A percentile compares a stretch with the other conserved stretches of the same genome.
Evolutionary conservation across 2,329 filamentous ascomycete species (phyloP).

Genomic region (Fusarium hainanense): DNA sequence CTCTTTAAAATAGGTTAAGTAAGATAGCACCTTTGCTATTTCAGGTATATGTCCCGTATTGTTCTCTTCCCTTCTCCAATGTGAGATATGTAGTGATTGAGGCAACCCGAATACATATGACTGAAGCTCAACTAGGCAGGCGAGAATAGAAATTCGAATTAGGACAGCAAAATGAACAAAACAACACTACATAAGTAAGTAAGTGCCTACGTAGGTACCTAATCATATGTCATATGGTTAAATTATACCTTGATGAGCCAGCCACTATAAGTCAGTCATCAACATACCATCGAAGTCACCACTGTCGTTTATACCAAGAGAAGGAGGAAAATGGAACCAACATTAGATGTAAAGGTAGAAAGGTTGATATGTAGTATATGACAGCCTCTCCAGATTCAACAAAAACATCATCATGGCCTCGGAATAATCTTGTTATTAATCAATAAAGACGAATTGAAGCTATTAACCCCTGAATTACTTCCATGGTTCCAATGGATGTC

Average conservation of each 20-base stretch:
- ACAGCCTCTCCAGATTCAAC: no score
- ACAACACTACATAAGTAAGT: no score
- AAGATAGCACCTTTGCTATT: background rate
- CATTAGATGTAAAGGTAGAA: background rate
- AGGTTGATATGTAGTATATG: background rate
- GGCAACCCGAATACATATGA: no score
- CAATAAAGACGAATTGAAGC: background rate
- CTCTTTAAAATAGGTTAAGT: background rate
- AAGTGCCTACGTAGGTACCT: background rate
- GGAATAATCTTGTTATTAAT: background rate
- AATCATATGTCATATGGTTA: background rate
- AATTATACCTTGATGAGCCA: conserved; percentile 10
- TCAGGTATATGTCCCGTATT: no score
- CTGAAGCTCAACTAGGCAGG: no score
- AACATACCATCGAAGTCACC: background rate
- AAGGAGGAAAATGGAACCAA: background rate
- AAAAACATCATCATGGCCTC: background rate
- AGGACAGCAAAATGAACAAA: no score
- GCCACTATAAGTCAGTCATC: conserved; percentile 4
- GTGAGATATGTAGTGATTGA: no score
- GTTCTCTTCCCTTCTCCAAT: no score
- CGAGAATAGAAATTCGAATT: no score
- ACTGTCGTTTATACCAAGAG: background rate
- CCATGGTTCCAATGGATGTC: background rate
- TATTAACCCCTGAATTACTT: conserved; percentile 25